Percentiles rank a stretch among this genome's conserved stretches.
These are phyloP conservation scores for Camelina hispida DNA, from an alignment of 345 rosid species.

Conservation along the genomic window DNA sequence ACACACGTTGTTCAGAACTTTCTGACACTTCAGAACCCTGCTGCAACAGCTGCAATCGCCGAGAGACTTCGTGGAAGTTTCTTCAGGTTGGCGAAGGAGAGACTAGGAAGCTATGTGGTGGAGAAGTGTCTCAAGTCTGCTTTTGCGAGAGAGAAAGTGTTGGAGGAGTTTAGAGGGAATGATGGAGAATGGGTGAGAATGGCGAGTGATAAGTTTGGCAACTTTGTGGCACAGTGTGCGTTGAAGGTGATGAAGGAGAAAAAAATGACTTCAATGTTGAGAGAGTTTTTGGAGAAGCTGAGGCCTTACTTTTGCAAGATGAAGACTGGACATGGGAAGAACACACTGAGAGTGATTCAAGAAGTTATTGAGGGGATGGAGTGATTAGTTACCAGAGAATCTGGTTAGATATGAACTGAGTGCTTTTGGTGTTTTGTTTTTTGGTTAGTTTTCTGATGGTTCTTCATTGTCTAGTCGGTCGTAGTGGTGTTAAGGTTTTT, in stretches of 20 bases:
- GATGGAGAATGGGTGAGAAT: constrained; percentile 18
- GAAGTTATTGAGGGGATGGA: background rate
- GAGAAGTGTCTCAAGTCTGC: constrained; percentile 26
- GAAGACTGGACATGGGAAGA: constrained; percentile 13
- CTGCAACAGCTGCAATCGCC: constrained; percentile 7
- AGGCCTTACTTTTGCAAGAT: constrained; percentile 16
- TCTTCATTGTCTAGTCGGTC: background rate
- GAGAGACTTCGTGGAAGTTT: constrained; percentile 1
- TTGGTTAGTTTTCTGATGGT: background rate
- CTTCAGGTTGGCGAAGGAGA: background rate
- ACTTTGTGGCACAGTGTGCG: constrained; percentile 29
- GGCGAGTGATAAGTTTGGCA: constrained; percentile 18
- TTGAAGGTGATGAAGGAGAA: constrained; percentile 16
- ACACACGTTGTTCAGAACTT: constrained; percentile 20
- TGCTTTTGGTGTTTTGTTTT: background rate
- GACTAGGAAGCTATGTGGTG: constrained; percentile 34
- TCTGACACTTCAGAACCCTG: constrained; percentile 9
- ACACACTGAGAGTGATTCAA: constrained; percentile 7
- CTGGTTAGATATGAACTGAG: background rate
- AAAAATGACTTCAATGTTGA: background rate
- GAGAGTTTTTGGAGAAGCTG: constrained; percentile 29
- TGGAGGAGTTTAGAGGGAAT: constrained; percentile 19
- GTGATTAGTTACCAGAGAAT: background rate
- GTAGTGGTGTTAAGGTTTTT: background rate
- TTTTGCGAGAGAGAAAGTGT: background rate